Percentiles rank a stretch among this genome's conserved stretches.
phyloP scores from a whole-genome alignment of 2,329 filamentous ascomycete species.

The Xylaria sp. region DNA sequence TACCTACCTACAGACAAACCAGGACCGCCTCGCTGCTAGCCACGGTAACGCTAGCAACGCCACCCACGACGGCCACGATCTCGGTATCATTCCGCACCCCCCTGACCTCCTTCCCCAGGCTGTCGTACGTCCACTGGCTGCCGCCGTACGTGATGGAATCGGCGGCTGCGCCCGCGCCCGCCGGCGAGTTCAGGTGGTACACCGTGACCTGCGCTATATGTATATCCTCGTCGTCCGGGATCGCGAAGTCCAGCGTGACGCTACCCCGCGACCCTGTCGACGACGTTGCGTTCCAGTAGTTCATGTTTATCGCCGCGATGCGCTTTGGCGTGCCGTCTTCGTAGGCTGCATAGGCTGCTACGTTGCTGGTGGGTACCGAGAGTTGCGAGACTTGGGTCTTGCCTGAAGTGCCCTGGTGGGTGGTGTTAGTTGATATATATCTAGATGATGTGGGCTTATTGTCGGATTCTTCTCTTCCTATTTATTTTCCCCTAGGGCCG shows the following conservation, averaged over 20 bases:
- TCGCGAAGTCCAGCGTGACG: constrained; percentile 41
- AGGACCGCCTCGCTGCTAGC: constrained; percentile 49
- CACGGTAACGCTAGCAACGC: constrained; percentile 44
- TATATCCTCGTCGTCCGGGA: constrained; percentile 43
- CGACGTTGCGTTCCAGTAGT: constrained; percentile 53
- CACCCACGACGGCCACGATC: constrained; percentile 44
- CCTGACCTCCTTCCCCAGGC: constrained; percentile 50
- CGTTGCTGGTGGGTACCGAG: constrained; percentile 32
- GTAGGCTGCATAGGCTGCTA: constrained; percentile 49
- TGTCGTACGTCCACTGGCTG: constrained; percentile 54
- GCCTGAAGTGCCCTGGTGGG: constrained; percentile 40
- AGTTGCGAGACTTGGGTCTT: constrained; percentile 46
- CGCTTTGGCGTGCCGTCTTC: constrained; percentile 46
- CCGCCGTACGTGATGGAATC: constrained; percentile 53
- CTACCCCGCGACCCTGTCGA: constrained; percentile 42
- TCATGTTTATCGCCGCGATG: constrained; percentile 50
- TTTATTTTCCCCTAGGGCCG: neutral
- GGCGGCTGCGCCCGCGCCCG: constrained; percentile 51
- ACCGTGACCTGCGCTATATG: constrained; percentile 43
- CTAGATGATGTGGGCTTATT: too few relatives aligned
- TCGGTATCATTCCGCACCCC: constrained; percentile 49
- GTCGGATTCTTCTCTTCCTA: neutral
- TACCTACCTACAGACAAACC: constrained; percentile 43
- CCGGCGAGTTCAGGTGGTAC: constrained; percentile 49
- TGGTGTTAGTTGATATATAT: neutral